These are phyloP conservation scores for Monosporozyma aquatica DNA, from an alignment of 805 yeast genomes.

Conservation along the genomic window DNA sequence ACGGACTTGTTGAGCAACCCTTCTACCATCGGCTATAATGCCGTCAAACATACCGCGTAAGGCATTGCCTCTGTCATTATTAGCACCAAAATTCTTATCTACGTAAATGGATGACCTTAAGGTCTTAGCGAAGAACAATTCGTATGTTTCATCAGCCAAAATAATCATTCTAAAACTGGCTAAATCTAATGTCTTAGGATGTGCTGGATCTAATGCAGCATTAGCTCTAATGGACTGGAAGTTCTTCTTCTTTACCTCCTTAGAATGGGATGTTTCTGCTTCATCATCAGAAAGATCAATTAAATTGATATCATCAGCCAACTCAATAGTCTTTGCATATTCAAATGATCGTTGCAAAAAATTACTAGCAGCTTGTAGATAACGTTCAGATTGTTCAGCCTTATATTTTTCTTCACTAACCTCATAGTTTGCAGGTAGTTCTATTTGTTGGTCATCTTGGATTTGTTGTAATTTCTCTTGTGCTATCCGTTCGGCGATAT, in stretches of 20 bases:
- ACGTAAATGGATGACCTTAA: slow-evolving; percentile 61
- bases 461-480: slow-evolving; percentile 26
- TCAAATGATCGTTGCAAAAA: slow-evolving; percentile 85
- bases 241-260: slow-evolving; percentile 19
- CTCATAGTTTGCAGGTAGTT: slow-evolving; percentile 49
- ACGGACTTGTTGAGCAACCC: slow-evolving; percentile 84
- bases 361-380: slow-evolving; percentile 75
- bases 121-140: slow-evolving; percentile 66
- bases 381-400: slow-evolving; percentile 64
- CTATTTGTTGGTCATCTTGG: slow-evolving; percentile 32
- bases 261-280: slow-evolving; percentile 13
- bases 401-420: slow-evolving; percentile 57
- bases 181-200: slow-evolving; percentile 63
- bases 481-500: slow-evolving; percentile 54
- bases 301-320: slow-evolving; percentile 31
- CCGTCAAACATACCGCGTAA: slow-evolving; percentile 86
- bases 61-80: slow-evolving; percentile 42
- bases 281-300: slow-evolving; percentile 38
- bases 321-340: slow-evolving; percentile 67
- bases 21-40: slow-evolving; percentile 81
- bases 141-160: slow-evolving; percentile 88
- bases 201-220: slow-evolving; percentile 72
- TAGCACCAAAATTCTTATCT: slow-evolving; percentile 40
- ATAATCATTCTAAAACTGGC: slow-evolving; percentile 93
- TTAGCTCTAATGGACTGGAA: slow-evolving; percentile 46